Evolutionary conservation across 768 basidiomycete genomes (phyloP).

Genomic region (Xerocomellus intermedius): DNA sequence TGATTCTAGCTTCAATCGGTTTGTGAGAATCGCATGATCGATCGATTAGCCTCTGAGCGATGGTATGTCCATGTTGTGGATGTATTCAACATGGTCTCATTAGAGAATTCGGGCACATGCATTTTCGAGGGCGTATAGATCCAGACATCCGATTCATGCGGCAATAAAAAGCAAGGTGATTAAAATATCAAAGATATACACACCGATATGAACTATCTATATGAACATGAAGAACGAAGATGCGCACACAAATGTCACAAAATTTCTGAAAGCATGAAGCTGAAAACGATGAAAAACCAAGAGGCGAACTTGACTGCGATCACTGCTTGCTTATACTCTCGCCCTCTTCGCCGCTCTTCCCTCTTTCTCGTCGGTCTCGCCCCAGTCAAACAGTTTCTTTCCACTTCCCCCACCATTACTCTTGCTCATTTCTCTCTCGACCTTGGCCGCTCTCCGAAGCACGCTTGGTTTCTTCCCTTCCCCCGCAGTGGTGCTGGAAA

Average conservation of each 20-base stretch:
- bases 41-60: too few relatives aligned
- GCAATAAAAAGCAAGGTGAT: not conserved
- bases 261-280: slow-evolving; percentile 9
- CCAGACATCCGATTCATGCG: not conserved
- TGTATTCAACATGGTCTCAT: too few relatives aligned
- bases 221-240: slow-evolving; percentile 15
- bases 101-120: too few relatives aligned
- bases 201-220: not conserved
- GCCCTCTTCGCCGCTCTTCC: slow-evolving; percentile 16
- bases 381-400: slow-evolving; percentile 54
- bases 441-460: slow-evolving; percentile 9
- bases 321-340: slow-evolving; percentile 3
- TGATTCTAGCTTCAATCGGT: too few relatives aligned
- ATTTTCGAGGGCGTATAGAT: not conserved
- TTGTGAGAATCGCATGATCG: too few relatives aligned
- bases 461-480: slow-evolving; percentile 29
- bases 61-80: too few relatives aligned
- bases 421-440: slow-evolving; percentile 1
- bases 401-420: not conserved
- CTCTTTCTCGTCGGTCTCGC: slow-evolving; percentile 73
- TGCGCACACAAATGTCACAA: not conserved
- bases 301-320: not conserved
- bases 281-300: not conserved
- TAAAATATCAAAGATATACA: not conserved
- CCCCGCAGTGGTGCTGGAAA: not conserved